phyloP scores from a whole-genome alignment of 2,329 filamentous ascomycete species.

The Dryadomyces sulphureus region DNA sequence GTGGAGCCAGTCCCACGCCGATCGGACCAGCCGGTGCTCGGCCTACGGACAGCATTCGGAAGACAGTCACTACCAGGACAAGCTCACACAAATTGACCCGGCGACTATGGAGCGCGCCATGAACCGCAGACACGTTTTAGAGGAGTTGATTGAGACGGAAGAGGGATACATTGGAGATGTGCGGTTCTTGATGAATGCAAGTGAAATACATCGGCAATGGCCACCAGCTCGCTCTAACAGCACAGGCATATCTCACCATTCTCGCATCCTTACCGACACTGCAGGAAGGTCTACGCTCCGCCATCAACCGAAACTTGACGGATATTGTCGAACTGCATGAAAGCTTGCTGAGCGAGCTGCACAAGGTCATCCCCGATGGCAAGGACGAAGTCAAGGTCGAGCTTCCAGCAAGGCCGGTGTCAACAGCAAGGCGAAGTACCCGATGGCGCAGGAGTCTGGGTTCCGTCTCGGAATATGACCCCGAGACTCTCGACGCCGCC shows the following conservation, averaged over 20 bases:
- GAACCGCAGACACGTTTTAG: conserved; percentile 64
- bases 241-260: conserved; percentile 61
- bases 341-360: conserved; percentile 60
- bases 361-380: conserved; percentile 54
- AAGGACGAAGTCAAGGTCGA: conserved; percentile 41
- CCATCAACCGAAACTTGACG: conserved; percentile 65
- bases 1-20: conserved; percentile 39
- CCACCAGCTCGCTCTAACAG: too few species aligned
- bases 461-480: conserved; percentile 24
- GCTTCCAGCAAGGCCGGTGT: conserved; percentile 8
- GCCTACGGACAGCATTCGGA: conserved; percentile 47
- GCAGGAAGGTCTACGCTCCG: conserved; percentile 49
- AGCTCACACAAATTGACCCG: conserved; percentile 41
- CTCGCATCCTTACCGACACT: conserved; percentile 54
- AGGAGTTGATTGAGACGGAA: conserved; percentile 77
- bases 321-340: conserved; percentile 77
- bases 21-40: conserved; percentile 48
- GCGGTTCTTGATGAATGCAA: conserved; percentile 72
- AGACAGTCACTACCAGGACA: conserved; percentile 47
- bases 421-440: conserved; percentile 12
- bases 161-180: conserved; percentile 80
- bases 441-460: conserved; percentile 36
- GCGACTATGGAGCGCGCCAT: conserved; percentile 56
- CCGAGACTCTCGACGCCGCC: neutral
- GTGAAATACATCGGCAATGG: too few species aligned